Evolutionary conservation across 2,329 filamentous ascomycete genomes (phyloP).

Genomic region (Raffaelea albimanens): DNA sequence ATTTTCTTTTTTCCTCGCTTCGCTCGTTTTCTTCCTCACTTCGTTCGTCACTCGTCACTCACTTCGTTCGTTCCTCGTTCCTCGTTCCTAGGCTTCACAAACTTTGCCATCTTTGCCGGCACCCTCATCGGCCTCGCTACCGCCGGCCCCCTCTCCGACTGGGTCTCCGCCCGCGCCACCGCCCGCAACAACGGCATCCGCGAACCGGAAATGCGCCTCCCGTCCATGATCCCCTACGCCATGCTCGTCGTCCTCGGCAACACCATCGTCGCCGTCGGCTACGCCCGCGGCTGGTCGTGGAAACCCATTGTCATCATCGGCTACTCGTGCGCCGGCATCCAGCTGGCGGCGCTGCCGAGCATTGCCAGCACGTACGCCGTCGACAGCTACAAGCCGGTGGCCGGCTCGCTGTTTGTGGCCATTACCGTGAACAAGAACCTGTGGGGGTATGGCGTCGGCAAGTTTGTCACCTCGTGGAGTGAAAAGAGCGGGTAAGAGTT

Average conservation of each 20-base stretch:
- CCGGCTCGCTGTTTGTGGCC: slow-evolving; percentile 28
- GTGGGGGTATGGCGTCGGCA: slow-evolving; percentile 20
- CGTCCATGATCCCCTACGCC: slow-evolving; percentile 34
- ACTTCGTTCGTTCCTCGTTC: background rate
- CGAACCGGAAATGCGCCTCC: slow-evolving; percentile 38
- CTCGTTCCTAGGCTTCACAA: slow-evolving; percentile 34
- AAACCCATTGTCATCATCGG: slow-evolving; percentile 37
- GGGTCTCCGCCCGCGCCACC: slow-evolving; percentile 28
- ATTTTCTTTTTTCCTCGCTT: background rate
- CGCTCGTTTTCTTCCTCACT: background rate
- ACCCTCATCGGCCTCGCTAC: slow-evolving; percentile 29
- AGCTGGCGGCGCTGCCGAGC: slow-evolving; percentile 40
- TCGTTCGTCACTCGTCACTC: background rate
- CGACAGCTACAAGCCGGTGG: slow-evolving; percentile 56
- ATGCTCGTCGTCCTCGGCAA: slow-evolving; percentile 34
- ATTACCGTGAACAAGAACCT: slow-evolving; percentile 20
- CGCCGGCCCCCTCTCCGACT: slow-evolving; percentile 34
- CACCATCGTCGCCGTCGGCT: slow-evolving; percentile 35
- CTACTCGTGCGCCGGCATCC: slow-evolving; percentile 26
- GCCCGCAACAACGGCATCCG: slow-evolving; percentile 33
- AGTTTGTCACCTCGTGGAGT: slow-evolving; percentile 19
- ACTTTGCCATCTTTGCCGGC: slow-evolving; percentile 34
- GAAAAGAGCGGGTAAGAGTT: slow-evolving; percentile 14
- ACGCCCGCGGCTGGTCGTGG: slow-evolving; percentile 38
- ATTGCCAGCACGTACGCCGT: slow-evolving; percentile 52